Conservation (phyloP, 2,329 filamentous ascomycete species). For the Ophiostoma himal-ulmi region DNA sequence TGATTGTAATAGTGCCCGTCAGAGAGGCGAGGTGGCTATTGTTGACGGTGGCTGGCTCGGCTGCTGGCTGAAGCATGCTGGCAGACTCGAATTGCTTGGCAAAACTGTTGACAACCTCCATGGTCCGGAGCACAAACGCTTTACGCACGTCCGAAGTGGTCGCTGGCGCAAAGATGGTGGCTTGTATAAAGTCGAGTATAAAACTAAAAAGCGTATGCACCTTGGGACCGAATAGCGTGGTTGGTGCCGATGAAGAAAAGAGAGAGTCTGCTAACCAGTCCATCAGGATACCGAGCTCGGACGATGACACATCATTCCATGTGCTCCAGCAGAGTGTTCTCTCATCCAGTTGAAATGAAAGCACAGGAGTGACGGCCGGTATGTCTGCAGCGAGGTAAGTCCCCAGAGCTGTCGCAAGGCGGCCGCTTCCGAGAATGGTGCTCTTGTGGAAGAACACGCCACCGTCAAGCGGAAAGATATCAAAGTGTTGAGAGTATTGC, state of each 20-base stretch:
- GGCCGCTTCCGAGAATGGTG: conserved; percentile 53
- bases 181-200: conserved; percentile 44
- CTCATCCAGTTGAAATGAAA: conserved; percentile 42
- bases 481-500: conserved; percentile 57
- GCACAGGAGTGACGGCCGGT: conserved; percentile 22
- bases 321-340: conserved; percentile 48
- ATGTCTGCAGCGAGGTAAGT: neutral
- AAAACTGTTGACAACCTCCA: conserved; percentile 42
- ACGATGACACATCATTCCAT: conserved; percentile 55
- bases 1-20: conserved; percentile 36
- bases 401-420: conserved; percentile 39
- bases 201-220: conserved; percentile 39
- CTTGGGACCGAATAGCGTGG: neutral
- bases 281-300: conserved; percentile 56
- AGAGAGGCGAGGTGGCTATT: conserved; percentile 29
- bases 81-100: conserved; percentile 32
- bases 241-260: neutral
- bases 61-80: neutral
- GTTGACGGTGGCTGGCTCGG: conserved; percentile 10
- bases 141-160: conserved; percentile 33
- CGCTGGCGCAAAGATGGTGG: conserved; percentile 38
- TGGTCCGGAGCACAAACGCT: conserved; percentile 40
- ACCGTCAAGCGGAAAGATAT: conserved; percentile 52
- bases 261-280: conserved; percentile 44
- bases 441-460: conserved; percentile 55